Evolutionary conservation across 1,284 basidiomycete genomes (phyloP).

Genomic region (Sporisorium graminicola): DNA sequence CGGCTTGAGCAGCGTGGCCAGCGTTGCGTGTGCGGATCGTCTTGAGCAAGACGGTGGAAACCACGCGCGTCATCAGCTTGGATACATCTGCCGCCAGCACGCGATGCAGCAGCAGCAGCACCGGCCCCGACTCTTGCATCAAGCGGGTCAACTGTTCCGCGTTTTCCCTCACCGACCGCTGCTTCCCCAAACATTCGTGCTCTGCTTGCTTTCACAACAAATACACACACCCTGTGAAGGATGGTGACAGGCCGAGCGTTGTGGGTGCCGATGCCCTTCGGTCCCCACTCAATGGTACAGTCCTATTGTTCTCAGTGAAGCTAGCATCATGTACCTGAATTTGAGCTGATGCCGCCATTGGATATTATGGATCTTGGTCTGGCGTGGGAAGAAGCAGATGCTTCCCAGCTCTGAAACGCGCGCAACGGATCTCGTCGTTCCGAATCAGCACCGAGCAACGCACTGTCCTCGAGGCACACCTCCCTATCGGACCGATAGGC

Average conservation of each 20-base stretch:
- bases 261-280: too few relatives aligned
- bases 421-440: conserved; percentile 1
- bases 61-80: not conserved
- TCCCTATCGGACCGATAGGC: not conserved
- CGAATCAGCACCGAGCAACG: not conserved
- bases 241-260: too few relatives aligned
- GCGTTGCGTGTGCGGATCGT: not conserved
- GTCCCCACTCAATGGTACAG: too few relatives aligned
- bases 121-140: not conserved
- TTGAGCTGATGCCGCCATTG: too few relatives aligned
- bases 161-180: conserved; percentile 4
- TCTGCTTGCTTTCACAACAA: not conserved
- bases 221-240: too few relatives aligned
- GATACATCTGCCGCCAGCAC: too few relatives aligned
- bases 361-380: not conserved
- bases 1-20: conserved; percentile 29
- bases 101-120: not conserved
- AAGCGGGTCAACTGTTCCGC: conserved; percentile 1
- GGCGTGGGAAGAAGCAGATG: not conserved
- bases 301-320: too few relatives aligned
- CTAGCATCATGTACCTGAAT: too few relatives aligned
- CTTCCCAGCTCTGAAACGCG: not conserved
- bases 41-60: not conserved
- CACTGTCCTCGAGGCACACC: not conserved
- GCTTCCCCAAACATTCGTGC: too few relatives aligned